Evolutionary conservation across 2,329 filamentous ascomycete species (phyloP).

Genomic region (Aschersonia sp.): DNA sequence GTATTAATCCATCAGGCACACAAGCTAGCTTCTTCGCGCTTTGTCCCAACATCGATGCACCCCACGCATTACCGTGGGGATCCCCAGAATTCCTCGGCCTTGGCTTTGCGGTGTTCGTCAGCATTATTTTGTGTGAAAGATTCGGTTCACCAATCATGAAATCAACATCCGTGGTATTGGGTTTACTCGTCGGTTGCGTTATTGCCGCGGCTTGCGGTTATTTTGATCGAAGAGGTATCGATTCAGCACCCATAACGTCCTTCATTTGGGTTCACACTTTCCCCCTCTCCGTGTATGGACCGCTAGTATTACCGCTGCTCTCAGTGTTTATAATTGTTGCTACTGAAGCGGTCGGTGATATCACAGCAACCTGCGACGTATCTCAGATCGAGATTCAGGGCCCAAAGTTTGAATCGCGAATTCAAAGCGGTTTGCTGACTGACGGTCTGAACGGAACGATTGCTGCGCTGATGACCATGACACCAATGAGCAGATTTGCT

Average conservation of each 20-base stretch:
- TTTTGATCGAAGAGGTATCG: conserved; percentile 60
- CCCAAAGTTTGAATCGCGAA: conserved; percentile 55
- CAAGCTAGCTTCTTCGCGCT: conserved; percentile 33
- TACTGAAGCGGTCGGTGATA: conserved; percentile 68
- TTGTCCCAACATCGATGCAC: conserved; percentile 54
- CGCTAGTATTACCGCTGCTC: conserved; percentile 57
- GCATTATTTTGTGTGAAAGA: conserved; percentile 67
- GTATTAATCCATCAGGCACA: conserved; percentile 27
- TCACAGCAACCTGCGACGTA: conserved; percentile 71
- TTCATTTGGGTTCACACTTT: conserved; percentile 75
- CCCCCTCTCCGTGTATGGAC: conserved; percentile 54
- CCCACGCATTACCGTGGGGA: conserved; percentile 63
- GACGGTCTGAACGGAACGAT: conserved; percentile 66
- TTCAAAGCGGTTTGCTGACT: conserved; percentile 66
- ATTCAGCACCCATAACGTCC: conserved; percentile 53
- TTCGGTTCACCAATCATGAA: conserved; percentile 80
- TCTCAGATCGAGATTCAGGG: conserved; percentile 63
- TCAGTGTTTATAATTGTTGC: conserved; percentile 59
- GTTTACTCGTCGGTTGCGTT: conserved; percentile 61
- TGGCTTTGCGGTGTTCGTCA: conserved; percentile 66
- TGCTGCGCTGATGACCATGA: conserved; percentile 64
- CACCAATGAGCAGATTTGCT: conserved; percentile 67
- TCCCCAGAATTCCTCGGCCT: conserved; percentile 64
- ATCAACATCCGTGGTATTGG: conserved; percentile 60
- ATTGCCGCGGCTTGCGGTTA: conserved; percentile 67